Conservation (phyloP, 371 early-diverging fungal genomes). For the Mortierella sp. region DNA sequence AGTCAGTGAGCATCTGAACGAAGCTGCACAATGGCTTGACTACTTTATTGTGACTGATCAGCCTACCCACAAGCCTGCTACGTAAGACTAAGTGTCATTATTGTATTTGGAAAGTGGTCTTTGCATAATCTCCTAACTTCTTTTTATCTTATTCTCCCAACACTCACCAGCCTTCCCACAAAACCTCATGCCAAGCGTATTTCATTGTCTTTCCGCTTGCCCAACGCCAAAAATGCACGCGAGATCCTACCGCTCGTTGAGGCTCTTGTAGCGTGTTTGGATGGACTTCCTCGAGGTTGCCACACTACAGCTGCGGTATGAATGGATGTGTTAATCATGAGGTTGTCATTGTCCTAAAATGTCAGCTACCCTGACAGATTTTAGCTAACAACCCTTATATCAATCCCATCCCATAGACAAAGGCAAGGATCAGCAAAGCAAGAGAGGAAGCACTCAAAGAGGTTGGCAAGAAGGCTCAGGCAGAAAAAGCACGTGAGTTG, state of each 20-base stretch:
- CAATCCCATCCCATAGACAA: conserved; percentile 20
- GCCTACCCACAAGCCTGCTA: conserved; percentile 37
- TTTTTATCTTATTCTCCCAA: neutral
- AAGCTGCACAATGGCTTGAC: conserved; percentile 47
- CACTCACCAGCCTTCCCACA: conserved; percentile 27
- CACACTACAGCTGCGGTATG: conserved; percentile 48
- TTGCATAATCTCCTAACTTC: neutral
- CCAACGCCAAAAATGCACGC: conserved; percentile 27
- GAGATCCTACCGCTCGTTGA: conserved; percentile 46
- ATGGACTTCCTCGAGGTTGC: conserved; percentile 45
- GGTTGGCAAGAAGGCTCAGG: conserved; percentile 39
- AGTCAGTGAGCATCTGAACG: conserved; percentile 34
- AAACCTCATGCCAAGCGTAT: conserved; percentile 48
- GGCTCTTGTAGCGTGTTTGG: conserved; percentile 50
- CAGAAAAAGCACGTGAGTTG: conserved; percentile 37
- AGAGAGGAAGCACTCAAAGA: conserved; percentile 47
- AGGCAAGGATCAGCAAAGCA: conserved; percentile 44
- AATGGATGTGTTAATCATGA: neutral
- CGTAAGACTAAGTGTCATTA: conserved; percentile 9
- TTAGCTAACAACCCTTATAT: neutral
- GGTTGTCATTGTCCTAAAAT: neutral
- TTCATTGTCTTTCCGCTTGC: conserved; percentile 50
- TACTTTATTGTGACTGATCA: conserved; percentile 56
- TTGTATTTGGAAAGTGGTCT: neutral
- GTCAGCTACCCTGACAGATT: neutral